Percentiles rank a stretch among this genome's conserved stretches.
These are phyloP conservation scores for Aspergillus persii DNA, from an alignment of 2,329 filamentous ascomycete genomes.

Conservation along the genomic window DNA sequence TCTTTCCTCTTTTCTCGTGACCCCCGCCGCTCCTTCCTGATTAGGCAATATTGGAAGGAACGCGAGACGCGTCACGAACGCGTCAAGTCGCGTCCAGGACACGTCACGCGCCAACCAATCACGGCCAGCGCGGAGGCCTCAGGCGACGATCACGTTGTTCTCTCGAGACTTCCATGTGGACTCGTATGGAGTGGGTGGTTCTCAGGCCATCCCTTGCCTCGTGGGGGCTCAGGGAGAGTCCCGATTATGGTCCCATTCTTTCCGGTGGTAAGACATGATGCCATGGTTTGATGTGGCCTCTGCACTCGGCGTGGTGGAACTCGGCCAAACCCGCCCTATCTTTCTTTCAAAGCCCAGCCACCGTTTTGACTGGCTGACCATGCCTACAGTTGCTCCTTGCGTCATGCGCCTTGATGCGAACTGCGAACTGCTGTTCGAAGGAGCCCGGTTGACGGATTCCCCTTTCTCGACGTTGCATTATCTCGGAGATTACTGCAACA, in stretches of 20 bases:
- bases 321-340: background rate
- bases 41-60: constrained; percentile 11
- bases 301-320: background rate
- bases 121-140: background rate
- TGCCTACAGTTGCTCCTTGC: background rate
- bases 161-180: too few species aligned
- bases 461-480: constrained; percentile 9
- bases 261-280: background rate
- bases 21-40: constrained; percentile 2
- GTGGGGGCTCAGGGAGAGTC: background rate
- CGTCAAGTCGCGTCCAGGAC: constrained; percentile 6
- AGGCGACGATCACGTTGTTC: too few species aligned
- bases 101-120: constrained; percentile 11
- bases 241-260: background rate
- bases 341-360: background rate
- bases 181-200: too few species aligned
- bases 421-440: background rate
- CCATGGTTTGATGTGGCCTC: background rate
- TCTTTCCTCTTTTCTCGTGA: too few species aligned
- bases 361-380: background rate
- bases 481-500: constrained; percentile 10
- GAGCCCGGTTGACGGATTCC: background rate
- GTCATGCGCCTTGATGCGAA: background rate
- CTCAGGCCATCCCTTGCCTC: background rate
- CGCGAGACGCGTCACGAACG: constrained; percentile 8